These are phyloP conservation scores for Pilasporangium apinafurcum DNA, from an alignment of 352 stramenopile species.

Conservation along the genomic window DNA sequence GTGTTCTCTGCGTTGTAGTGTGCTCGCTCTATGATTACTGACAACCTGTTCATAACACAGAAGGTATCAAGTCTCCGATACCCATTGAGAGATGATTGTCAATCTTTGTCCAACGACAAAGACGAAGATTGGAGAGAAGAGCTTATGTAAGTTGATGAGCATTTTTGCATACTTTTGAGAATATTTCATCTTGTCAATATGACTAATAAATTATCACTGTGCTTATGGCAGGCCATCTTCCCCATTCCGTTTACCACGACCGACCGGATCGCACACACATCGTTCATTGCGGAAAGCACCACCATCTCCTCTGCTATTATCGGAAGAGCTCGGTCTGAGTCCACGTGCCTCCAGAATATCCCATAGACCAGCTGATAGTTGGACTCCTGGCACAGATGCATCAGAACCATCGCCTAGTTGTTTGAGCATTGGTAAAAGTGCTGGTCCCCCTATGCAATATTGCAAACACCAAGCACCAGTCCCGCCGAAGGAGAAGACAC, in stretches of 20 bases:
- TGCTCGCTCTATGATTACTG: too few relatives aligned
- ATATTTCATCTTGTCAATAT: too few relatives aligned
- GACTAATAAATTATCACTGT: neutral
- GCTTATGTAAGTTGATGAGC: constrained; percentile 35
- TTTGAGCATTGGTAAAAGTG: constrained; percentile 12
- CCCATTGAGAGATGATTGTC: neutral
- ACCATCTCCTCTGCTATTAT: constrained; percentile 9
- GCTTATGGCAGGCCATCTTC: constrained; percentile 19
- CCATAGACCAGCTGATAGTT: neutral
- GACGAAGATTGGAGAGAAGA: constrained; percentile 34
- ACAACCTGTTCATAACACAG: too few relatives aligned
- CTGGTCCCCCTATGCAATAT: constrained; percentile 27
- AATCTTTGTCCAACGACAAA: neutral
- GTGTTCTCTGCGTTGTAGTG: too few relatives aligned
- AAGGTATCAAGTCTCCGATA: too few relatives aligned
- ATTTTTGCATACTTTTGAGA: too few relatives aligned
- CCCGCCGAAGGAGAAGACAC: constrained; percentile 48
- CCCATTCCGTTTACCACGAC: too few relatives aligned
- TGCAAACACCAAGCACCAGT: constrained; percentile 55
- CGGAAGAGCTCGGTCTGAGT: constrained; percentile 17
- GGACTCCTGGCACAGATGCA: too few relatives aligned
- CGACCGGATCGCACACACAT: too few relatives aligned
- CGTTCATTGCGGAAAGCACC: too few relatives aligned
- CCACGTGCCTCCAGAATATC: constrained; percentile 7
- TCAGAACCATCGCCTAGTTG: neutral